Percentiles rank a stretch among this genome's conserved stretches.
Evolutionary conservation across 257 asterid genomes (phyloP).

Genomic region (Solanum rostratum): DNA sequence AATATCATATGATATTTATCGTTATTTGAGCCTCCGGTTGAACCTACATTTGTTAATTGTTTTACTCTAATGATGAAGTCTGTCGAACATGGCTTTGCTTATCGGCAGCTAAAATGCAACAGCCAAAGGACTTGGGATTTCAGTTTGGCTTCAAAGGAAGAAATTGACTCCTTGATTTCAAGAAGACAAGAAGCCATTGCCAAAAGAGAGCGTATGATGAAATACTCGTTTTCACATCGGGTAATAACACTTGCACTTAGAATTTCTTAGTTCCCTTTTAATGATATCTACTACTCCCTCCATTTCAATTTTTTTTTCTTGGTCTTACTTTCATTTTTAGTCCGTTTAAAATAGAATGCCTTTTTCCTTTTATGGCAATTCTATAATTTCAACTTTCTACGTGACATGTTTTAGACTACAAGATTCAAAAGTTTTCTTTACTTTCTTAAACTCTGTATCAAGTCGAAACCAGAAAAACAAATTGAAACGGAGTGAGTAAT

Average conservation of each 20-base stretch:
- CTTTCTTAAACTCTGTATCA: neutral
- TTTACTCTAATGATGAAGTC: neutral
- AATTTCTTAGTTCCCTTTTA: neutral
- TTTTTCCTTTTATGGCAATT: neutral
- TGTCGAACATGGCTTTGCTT: neutral
- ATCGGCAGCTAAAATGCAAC: conserved; percentile 32
- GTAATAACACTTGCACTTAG: conserved; percentile 20
- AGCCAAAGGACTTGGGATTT: conserved; percentile 49
- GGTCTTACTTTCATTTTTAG: neutral
- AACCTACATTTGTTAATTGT: neutral
- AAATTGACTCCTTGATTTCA: conserved; percentile 35
- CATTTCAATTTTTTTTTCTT: neutral
- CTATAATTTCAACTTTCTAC: neutral
- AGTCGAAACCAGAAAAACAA: neutral
- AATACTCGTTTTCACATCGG: conserved; percentile 65
- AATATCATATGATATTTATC: neutral
- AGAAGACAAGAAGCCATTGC: conserved; percentile 50
- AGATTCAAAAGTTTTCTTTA: neutral
- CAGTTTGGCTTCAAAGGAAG: conserved; percentile 38
- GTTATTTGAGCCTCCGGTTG: neutral
- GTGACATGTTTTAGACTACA: neutral
- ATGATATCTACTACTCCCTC: neutral
- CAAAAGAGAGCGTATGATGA: conserved; percentile 69
- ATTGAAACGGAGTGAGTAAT: neutral
- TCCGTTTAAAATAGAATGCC: neutral